These are phyloP conservation scores for Mucor lusitanicus DNA, from an alignment of 371 early-diverging fungal genomes.

Conservation along the genomic window DNA sequence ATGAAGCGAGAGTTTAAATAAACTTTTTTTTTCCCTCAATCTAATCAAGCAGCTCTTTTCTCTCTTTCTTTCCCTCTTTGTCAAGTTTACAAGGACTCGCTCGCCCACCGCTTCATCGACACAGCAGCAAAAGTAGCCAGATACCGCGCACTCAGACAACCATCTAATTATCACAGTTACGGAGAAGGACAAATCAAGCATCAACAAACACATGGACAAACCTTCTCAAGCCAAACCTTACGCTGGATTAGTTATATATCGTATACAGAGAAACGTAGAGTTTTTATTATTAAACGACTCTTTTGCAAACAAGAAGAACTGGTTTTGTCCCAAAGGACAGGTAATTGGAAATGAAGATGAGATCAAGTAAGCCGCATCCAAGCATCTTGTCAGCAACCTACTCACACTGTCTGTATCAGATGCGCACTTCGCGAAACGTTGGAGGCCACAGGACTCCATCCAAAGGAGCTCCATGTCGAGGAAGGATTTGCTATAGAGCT, in stretches of 20 bases:
- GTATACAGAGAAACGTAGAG: slow-evolving; percentile 75
- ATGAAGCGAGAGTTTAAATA: too few species aligned
- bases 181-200: not conserved
- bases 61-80: too few species aligned
- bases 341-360: slow-evolving; percentile 82
- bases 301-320: slow-evolving; percentile 79
- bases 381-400: not conserved
- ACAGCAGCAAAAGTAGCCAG: not conserved
- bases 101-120: too few species aligned
- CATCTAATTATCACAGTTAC: not conserved
- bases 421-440: slow-evolving; percentile 79
- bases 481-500: slow-evolving; percentile 79
- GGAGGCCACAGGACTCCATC: slow-evolving; percentile 74
- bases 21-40: too few species aligned
- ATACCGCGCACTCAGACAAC: not conserved
- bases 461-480: slow-evolving; percentile 72
- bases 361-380: slow-evolving; percentile 63
- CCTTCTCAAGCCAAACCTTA: slow-evolving; percentile 45
- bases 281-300: slow-evolving; percentile 85
- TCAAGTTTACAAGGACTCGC: too few species aligned
- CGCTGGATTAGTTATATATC: slow-evolving; percentile 78
- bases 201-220: slow-evolving; percentile 36
- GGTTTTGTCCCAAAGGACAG: slow-evolving; percentile 86
- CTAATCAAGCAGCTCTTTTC: too few species aligned
- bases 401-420: too few species aligned